These are phyloP conservation scores for Cercospora sojina DNA, from an alignment of 2,329 filamentous ascomycete genomes.

Conservation along the genomic window DNA sequence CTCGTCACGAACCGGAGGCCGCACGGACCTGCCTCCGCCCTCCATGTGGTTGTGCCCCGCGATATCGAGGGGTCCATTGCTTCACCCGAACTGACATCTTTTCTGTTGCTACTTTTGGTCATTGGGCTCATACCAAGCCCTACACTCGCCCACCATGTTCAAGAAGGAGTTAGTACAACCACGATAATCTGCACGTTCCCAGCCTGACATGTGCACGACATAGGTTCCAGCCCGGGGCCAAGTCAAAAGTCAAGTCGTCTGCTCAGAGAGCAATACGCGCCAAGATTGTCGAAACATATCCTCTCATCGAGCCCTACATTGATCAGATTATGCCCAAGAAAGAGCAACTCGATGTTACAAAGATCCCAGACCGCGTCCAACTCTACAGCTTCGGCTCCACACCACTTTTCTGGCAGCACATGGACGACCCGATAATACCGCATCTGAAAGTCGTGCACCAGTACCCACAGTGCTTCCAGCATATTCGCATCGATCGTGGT, in stretches of 20 bases:
- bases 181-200: not conserved
- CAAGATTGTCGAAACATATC: constrained; percentile 80
- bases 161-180: constrained; percentile 75
- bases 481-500: constrained; percentile 86
- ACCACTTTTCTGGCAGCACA: constrained; percentile 89
- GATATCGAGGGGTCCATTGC: constrained; percentile 3
- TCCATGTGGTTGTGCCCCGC: not conserved
- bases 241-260: constrained; percentile 96
- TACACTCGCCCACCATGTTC: constrained; percentile 61
- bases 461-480: constrained; percentile 80
- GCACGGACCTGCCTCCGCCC: not conserved
- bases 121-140: not conserved
- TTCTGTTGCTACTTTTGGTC: not conserved
- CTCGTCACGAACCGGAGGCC: not conserved
- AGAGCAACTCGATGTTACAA: constrained; percentile 82
- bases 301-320: constrained; percentile 79
- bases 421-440: constrained; percentile 73
- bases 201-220: not conserved
- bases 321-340: constrained; percentile 97
- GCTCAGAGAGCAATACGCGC: constrained; percentile 83
- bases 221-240: constrained; percentile 73
- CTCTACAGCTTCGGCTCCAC: constrained; percentile 78
- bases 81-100: not conserved
- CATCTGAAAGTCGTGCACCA: constrained; percentile 87
- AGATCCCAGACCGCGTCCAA: constrained; percentile 86